These are phyloP conservation scores for Penicillium turbatum DNA, from an alignment of 495 filamentous ascomycete genomes.

Conservation along the genomic window DNA sequence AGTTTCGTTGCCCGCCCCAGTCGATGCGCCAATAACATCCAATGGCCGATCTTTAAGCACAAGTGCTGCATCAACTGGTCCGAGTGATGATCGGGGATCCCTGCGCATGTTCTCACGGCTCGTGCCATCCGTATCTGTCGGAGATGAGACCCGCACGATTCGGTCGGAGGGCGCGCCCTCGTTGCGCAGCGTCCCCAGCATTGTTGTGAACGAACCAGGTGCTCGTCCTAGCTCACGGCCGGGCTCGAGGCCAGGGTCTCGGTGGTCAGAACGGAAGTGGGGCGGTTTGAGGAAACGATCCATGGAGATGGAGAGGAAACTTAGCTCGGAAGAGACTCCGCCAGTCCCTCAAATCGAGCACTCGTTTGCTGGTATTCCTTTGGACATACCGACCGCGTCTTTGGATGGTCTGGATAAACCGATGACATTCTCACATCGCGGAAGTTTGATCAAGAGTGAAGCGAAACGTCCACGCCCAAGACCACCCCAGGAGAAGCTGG, in stretches of 20 bases:
- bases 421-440: conserved; percentile 56
- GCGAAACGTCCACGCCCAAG: conserved; percentile 19
- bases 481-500: background rate
- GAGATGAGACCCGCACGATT: conserved; percentile 13
- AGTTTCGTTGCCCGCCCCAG: conserved; percentile 27
- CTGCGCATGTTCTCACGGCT: conserved; percentile 12
- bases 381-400: conserved; percentile 52
- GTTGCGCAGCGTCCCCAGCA: conserved; percentile 41
- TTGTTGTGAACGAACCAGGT: conserved; percentile 36
- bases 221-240: conserved; percentile 37
- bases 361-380: conserved; percentile 50
- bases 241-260: conserved; percentile 32
- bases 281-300: conserved; percentile 36
- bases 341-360: conserved; percentile 35
- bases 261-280: conserved; percentile 48
- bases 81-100: conserved; percentile 19
- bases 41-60: conserved; percentile 30
- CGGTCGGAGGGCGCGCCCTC: conserved; percentile 25
- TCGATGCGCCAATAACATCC: conserved; percentile 20
- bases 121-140: conserved; percentile 7
- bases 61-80: conserved; percentile 24
- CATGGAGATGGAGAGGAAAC: conserved; percentile 32
- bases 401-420: conserved; percentile 51
- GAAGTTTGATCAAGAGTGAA: conserved; percentile 40
- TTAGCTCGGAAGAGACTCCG: conserved; percentile 25